Conservation (phyloP, 1,284 basidiomycete species). For the Exobasidium rhododendri region DNA sequence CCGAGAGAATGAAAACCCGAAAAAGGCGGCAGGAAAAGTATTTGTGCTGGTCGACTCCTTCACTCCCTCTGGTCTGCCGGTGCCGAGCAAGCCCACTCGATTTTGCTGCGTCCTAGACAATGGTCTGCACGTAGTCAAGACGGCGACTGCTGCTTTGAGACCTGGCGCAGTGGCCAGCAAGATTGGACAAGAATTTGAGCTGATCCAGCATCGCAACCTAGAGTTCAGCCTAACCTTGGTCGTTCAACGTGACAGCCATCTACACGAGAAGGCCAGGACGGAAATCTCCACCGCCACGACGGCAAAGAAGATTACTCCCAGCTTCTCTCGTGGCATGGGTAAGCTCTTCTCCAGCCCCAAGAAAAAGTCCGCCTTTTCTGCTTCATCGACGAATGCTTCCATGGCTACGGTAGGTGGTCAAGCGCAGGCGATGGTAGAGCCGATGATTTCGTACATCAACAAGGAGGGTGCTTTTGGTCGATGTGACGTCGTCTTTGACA, state of each 20-base stretch:
- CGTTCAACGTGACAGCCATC: slow-evolving; percentile 40
- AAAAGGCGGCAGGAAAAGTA: slow-evolving; percentile 81
- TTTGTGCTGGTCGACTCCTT: slow-evolving; percentile 68
- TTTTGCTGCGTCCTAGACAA: slow-evolving; percentile 92
- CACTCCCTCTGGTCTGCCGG: slow-evolving; percentile 37
- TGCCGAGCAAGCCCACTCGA: slow-evolving; percentile 61
- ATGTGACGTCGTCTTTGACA: slow-evolving; percentile 40
- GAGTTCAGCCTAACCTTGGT: slow-evolving; percentile 51
- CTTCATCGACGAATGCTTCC: slow-evolving; percentile 1
- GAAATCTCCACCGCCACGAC: slow-evolving; percentile 19
- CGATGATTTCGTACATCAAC: slow-evolving; percentile 44
- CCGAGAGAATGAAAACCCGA: slow-evolving; percentile 69
- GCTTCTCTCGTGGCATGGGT: slow-evolving; percentile 34
- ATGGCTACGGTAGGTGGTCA: not conserved
- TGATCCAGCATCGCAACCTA: slow-evolving; percentile 52
- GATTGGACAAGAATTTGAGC: slow-evolving; percentile 88
- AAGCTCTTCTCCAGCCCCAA: slow-evolving; percentile 45
- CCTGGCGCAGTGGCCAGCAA: slow-evolving; percentile 61
- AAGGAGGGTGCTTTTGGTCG: slow-evolving; percentile 46
- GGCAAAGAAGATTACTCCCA: slow-evolving; percentile 31
- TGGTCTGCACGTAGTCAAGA: slow-evolving; percentile 92
- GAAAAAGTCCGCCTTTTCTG: slow-evolving; percentile 26
- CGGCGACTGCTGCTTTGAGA: slow-evolving; percentile 70
- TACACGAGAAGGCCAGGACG: slow-evolving; percentile 22
- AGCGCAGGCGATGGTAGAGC: slow-evolving; percentile 19